These are phyloP conservation scores for Pseudophaeomoniella oleicola DNA, from an alignment of 2,329 filamentous ascomycete species.

Conservation along the genomic window DNA sequence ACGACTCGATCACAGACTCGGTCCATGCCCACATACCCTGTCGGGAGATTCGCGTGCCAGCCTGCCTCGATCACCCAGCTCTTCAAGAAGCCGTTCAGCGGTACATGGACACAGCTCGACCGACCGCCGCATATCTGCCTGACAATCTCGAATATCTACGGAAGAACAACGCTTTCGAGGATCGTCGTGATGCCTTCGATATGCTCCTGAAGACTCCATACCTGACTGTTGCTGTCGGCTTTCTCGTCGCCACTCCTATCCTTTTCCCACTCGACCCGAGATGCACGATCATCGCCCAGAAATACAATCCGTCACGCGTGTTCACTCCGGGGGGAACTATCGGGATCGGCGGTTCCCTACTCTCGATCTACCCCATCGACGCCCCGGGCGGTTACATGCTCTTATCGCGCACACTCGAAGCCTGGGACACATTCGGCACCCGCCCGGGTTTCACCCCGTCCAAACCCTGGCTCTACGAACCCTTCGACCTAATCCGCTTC, in stretches of 20 bases:
- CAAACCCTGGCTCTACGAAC: constrained; percentile 39
- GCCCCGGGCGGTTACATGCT: constrained; percentile 43
- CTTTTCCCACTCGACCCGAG: constrained; percentile 39
- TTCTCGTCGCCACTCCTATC: constrained; percentile 39
- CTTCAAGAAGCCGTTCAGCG: constrained; percentile 29
- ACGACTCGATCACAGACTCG: constrained; percentile 25
- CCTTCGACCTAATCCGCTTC: constrained; percentile 43
- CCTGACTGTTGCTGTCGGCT: constrained; percentile 39
- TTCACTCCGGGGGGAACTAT: constrained; percentile 43
- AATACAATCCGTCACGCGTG: constrained; percentile 41
- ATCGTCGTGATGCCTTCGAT: constrained; percentile 31
- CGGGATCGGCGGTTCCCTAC: constrained; percentile 40
- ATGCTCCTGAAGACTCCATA: constrained; percentile 36
- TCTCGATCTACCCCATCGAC: constrained; percentile 41
- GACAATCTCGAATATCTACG: constrained; percentile 45
- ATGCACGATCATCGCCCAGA: constrained; percentile 37
- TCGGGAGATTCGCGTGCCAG: constrained; percentile 29
- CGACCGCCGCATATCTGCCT: constrained; percentile 47
- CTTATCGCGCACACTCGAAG: constrained; percentile 36
- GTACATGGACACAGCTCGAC: constrained; percentile 47
- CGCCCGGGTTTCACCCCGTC: constrained; percentile 32
- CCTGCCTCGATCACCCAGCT: constrained; percentile 24
- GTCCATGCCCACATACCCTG: constrained; percentile 25
- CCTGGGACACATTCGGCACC: constrained; percentile 38
- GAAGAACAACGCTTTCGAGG: constrained; percentile 37